These are phyloP conservation scores for Aeschynomene evenia DNA, from an alignment of 306 rosid genomes.

Conservation along the genomic window DNA sequence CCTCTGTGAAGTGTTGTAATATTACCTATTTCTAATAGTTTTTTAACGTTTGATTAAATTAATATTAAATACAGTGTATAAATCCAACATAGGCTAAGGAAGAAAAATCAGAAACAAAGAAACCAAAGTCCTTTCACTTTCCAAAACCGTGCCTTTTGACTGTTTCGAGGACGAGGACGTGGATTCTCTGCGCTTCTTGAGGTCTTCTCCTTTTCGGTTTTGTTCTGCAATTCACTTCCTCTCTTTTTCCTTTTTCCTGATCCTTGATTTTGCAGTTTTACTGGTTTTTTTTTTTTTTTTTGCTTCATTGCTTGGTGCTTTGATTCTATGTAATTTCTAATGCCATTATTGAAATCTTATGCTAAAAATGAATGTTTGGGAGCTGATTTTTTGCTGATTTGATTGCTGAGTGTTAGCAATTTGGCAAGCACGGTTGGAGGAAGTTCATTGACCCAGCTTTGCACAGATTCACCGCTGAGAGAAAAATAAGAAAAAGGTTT, in stretches of 20 bases:
- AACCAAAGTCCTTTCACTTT: conserved; percentile 41
- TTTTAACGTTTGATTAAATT: background rate
- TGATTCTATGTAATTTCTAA: conserved; percentile 28
- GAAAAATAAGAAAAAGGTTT: conserved; percentile 31
- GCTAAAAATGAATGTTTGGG: conserved; percentile 18
- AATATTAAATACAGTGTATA: background rate
- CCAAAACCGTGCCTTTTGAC: conserved; percentile 45
- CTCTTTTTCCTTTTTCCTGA: conserved; percentile 19
- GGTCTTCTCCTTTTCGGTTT: conserved; percentile 43
- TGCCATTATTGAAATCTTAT: conserved; percentile 14
- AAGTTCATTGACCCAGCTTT: conserved; percentile 49
- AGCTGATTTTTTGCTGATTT: conserved; percentile 38
- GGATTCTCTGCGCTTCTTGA: conserved; percentile 48
- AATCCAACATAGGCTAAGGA: background rate
- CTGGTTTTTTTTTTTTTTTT: background rate
- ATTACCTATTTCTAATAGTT: background rate
- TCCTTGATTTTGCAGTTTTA: conserved; percentile 44
- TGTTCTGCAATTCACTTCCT: background rate
- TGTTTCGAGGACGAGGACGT: conserved; percentile 44
- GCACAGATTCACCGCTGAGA: conserved; percentile 35
- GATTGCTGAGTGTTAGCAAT: conserved; percentile 35
- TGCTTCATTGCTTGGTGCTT: conserved; percentile 34
- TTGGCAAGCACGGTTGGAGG: conserved; percentile 36
- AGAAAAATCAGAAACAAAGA: conserved; percentile 27
- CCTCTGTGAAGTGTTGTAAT: background rate